Percentiles rank a stretch among this genome's conserved stretches.
Conservation (phyloP, 208 protist species). For the Lotmaria passim region DNA sequence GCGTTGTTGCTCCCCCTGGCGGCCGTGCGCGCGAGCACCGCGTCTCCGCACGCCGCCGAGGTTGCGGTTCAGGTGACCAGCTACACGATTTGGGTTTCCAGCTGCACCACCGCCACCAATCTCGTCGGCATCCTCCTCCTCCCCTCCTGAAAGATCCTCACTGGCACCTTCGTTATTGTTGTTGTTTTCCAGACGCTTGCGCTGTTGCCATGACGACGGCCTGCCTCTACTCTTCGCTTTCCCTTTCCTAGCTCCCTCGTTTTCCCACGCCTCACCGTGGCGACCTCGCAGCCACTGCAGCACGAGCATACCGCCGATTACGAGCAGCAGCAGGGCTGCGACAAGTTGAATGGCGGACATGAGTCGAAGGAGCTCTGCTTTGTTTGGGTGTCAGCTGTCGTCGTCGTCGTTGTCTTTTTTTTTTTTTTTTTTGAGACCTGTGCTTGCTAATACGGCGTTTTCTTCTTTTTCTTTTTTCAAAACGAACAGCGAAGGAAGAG, state of each 20-base stretch:
- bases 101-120: background rate
- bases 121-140: too few relatives aligned
- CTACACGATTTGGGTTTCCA: background rate
- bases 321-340: conserved; percentile 17
- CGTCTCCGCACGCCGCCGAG: background rate
- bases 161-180: too few relatives aligned
- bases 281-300: conserved; percentile 12
- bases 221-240: background rate
- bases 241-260: background rate
- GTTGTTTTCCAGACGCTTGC: background rate
- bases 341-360: conserved; percentile 18
- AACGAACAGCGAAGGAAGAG: background rate
- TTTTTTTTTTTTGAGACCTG: background rate
- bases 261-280: conserved; percentile 11
- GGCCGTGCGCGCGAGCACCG: background rate
- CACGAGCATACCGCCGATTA: conserved; percentile 7
- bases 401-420: too few relatives aligned
- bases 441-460: background rate
- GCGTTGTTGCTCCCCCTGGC: conserved; percentile 1
- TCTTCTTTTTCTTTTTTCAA: background rate
- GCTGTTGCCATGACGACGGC: background rate
- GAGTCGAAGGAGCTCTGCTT: too few relatives aligned
- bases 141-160: too few relatives aligned
- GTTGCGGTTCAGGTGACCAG: too few relatives aligned
- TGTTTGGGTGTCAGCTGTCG: too few relatives aligned